Percentiles rank a stretch among this genome's conserved stretches.
These are phyloP conservation scores for Scenedesmus sp. DNA, from an alignment of 163 green algal species.

Conservation along the genomic window DNA sequence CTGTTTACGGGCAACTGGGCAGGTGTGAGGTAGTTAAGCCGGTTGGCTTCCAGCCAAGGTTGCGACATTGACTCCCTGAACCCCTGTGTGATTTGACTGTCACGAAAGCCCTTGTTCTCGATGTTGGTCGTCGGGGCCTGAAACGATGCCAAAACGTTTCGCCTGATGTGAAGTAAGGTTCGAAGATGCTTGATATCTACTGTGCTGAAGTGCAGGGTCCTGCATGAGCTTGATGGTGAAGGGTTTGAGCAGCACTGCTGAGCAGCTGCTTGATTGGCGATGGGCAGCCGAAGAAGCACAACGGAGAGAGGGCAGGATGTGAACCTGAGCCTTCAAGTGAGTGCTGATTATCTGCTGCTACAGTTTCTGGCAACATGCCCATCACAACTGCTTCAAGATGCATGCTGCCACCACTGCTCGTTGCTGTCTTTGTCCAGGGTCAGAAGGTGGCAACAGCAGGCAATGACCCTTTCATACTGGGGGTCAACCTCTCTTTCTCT, in stretches of 20 bases:
- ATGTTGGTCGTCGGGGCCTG: neutral
- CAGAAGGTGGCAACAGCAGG: neutral
- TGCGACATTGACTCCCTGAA: neutral
- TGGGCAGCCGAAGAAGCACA: neutral
- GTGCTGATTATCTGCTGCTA: neutral
- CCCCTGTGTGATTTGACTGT: neutral
- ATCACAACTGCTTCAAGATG: neutral
- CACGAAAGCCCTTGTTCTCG: neutral
- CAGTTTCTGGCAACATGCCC: neutral
- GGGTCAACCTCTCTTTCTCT: neutral
- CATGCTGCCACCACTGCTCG: neutral
- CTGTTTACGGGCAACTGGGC: neutral
- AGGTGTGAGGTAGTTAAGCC: neutral
- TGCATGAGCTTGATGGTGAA: neutral
- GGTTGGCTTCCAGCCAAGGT: neutral
- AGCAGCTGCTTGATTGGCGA: neutral
- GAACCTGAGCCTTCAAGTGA: neutral
- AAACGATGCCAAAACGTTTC: neutral
- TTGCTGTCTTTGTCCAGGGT: neutral
- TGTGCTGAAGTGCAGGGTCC: neutral
- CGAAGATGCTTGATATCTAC: neutral
- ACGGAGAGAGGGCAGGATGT: neutral
- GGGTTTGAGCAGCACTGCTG: neutral
- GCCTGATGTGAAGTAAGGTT: neutral
- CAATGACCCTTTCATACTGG: neutral